A percentile compares a stretch with the other conserved stretches of the same genome.
Conservation (phyloP, 2,329 filamentous ascomycete genomes). For the Hymenoscyphus fructigenus region DNA sequence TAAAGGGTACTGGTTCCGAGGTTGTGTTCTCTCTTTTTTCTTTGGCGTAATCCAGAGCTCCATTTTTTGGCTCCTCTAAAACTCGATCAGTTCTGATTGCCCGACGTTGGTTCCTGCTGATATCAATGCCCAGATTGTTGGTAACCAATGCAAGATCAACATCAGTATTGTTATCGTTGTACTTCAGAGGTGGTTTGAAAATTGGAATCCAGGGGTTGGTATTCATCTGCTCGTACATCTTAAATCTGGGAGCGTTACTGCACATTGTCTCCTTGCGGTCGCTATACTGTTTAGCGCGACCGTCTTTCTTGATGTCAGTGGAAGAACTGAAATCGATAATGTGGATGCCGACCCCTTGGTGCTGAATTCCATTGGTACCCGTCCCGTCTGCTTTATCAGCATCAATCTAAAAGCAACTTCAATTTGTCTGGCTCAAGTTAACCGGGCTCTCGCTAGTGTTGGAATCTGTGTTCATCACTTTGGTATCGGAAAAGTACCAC, state of each 20-base stretch:
- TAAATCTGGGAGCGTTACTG: neutral
- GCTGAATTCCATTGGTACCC: neutral
- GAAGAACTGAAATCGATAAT: conserved; percentile 5
- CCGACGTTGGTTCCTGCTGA: neutral
- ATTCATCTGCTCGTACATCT: neutral
- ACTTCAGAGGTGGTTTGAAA: neutral
- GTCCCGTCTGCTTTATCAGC: neutral
- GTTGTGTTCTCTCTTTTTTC: neutral
- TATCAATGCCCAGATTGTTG: conserved; percentile 1
- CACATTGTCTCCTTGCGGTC: conserved; percentile 1
- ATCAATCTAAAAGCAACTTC: conserved; percentile 7
- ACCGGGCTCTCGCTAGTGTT: neutral
- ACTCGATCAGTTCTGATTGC: neutral
- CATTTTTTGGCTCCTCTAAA: neutral
- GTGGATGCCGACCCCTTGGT: neutral
- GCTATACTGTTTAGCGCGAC: neutral
- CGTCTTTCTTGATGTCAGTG: neutral
- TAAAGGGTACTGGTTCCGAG: neutral
- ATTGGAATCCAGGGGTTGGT: neutral
- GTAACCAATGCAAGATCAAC: neutral
- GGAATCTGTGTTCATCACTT: neutral
- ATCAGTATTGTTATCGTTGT: neutral
- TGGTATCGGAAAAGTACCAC: neutral
- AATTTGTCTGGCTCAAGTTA: neutral
- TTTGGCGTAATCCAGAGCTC: neutral